Evolutionary conservation across 2,329 filamentous ascomycete species (phyloP).

Genomic region (Mycogone perniciosa): DNA sequence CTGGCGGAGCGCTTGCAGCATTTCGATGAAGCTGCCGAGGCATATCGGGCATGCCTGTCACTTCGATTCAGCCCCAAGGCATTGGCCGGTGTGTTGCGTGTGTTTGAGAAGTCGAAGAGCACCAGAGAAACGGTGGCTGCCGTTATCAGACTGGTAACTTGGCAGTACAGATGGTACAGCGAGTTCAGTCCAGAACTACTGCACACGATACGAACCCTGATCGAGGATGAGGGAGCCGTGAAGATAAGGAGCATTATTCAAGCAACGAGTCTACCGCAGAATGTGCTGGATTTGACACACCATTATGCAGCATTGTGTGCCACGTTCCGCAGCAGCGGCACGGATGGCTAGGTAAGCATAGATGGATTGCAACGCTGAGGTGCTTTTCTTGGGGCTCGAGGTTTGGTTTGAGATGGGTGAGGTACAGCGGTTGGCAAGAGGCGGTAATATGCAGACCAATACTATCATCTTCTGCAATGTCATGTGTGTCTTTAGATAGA

Average conservation of each 20-base stretch:
- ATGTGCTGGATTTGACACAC: constrained; percentile 89
- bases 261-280: constrained; percentile 86
- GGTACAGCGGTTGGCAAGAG: neutral
- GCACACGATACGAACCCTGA: constrained; percentile 80
- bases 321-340: constrained; percentile 90
- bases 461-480: neutral
- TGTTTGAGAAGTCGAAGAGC: constrained; percentile 72
- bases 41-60: constrained; percentile 79
- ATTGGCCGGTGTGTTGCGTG: constrained; percentile 73
- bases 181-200: constrained; percentile 94
- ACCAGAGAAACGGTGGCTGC: constrained; percentile 75
- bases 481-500: neutral
- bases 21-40: constrained; percentile 83
- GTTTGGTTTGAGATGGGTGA: neutral
- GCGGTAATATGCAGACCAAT: neutral
- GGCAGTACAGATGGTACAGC: constrained; percentile 99
- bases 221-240: constrained; percentile 95
- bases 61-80: constrained; percentile 92
- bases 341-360: constrained; percentile 57
- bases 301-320: constrained; percentile 93
- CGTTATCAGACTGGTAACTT: constrained; percentile 87
- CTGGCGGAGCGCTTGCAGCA: constrained; percentile 91
- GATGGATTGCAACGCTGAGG: neutral
- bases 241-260: constrained; percentile 97
- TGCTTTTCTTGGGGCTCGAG: neutral